Evolutionary conservation across 2,329 filamentous ascomycete species (phyloP).

Genomic region (Raffaelea deltoideospora): DNA sequence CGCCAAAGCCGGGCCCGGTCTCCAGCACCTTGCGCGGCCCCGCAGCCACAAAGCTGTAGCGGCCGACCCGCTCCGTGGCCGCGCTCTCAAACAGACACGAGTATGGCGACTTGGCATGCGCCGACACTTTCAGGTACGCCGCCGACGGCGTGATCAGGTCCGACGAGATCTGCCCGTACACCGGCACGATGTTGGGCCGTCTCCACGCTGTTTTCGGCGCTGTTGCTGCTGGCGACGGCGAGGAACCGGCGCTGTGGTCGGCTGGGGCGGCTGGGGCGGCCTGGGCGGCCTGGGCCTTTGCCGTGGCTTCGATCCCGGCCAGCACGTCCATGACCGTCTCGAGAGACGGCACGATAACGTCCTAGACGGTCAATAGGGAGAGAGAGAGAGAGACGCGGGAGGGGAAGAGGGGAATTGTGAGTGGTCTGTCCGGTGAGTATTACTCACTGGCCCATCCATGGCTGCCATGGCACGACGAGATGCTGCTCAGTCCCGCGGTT

Average conservation of each 20-base stretch:
- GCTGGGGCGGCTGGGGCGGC: too few relatives aligned
- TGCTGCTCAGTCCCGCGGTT: neutral
- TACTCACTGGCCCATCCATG: constrained; percentile 8
- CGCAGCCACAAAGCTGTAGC: constrained; percentile 79
- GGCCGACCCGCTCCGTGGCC: constrained; percentile 74
- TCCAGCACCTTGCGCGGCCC: constrained; percentile 66
- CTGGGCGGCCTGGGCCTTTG: constrained; percentile 5
- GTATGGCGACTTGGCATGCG: constrained; percentile 47
- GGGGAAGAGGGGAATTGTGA: neutral
- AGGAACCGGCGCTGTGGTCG: too few relatives aligned
- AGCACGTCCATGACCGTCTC: constrained; percentile 11
- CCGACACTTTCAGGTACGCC: constrained; percentile 82
- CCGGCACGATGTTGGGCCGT: constrained; percentile 11
- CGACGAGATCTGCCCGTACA: constrained; percentile 28
- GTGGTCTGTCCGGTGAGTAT: neutral
- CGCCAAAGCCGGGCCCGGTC: constrained; percentile 77
- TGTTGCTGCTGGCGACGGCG: too few relatives aligned
- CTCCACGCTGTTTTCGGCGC: constrained; percentile 4
- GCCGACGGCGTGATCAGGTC: constrained; percentile 90
- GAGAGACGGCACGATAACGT: constrained; percentile 12
- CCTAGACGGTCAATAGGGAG: constrained; percentile 4
- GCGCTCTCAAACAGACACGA: constrained; percentile 96
- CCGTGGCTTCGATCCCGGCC: constrained; percentile 4
- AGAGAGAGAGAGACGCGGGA: neutral
- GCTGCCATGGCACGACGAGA: constrained; percentile 1